phyloP scores from a whole-genome alignment of 352 stramenopile species.

The Pythium dissotocum region DNA sequence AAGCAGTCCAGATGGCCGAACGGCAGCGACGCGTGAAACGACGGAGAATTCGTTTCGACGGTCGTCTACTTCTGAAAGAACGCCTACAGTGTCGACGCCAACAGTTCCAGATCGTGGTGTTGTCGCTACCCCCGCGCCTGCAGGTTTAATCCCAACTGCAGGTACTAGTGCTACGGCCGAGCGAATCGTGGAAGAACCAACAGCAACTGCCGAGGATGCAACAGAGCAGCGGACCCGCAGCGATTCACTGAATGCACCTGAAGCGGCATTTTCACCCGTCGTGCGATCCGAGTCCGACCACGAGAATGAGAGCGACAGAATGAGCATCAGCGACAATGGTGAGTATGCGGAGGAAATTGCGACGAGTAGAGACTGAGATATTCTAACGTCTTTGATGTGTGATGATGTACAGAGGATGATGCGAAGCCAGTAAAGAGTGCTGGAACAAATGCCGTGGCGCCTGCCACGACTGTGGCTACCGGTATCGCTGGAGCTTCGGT shows the following conservation, averaged over 20 bases:
- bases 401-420: background rate
- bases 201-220: slow-evolving; percentile 1
- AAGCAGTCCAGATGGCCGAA: background rate
- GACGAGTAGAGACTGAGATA: background rate
- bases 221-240: slow-evolving; percentile 3
- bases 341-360: background rate
- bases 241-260: slow-evolving; percentile 18
- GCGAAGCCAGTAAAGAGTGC: background rate
- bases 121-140: background rate
- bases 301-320: slow-evolving; percentile 36
- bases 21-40: background rate
- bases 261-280: slow-evolving; percentile 25
- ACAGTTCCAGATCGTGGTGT: background rate
- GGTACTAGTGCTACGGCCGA: background rate
- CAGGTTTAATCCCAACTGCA: background rate
- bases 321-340: slow-evolving; percentile 33
- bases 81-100: background rate
- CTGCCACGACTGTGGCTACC: background rate
- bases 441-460: background rate
- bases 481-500: background rate
- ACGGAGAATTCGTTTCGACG: background rate
- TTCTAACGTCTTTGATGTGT: background rate
- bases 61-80: background rate
- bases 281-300: slow-evolving; percentile 30
- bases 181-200: slow-evolving; percentile 9